Conservation (phyloP, 2,329 filamentous ascomycete genomes). For the Talaromyces sp. region DNA sequence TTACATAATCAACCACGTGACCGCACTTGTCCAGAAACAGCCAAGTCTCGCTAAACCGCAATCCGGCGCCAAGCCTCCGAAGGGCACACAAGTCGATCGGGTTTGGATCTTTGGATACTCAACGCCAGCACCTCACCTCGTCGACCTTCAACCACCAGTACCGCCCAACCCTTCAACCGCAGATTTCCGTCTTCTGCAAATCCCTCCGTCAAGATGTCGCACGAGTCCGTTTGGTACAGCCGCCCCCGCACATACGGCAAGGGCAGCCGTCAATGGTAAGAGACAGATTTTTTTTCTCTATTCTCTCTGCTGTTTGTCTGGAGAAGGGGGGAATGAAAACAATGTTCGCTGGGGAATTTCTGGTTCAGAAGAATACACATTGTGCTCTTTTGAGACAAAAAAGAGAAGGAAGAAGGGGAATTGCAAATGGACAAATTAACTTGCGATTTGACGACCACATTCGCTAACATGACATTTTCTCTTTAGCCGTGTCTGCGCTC, state of each 20-base stretch:
- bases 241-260: slow-evolving; percentile 90
- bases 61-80: background rate
- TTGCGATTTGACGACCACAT: background rate
- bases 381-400: background rate
- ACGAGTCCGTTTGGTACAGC: slow-evolving; percentile 99
- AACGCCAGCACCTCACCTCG: background rate
- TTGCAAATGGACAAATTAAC: background rate
- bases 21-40: background rate
- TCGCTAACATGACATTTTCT: slow-evolving; percentile 12
- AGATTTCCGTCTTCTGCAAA: background rate
- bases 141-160: background rate
- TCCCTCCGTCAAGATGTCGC: slow-evolving; percentile 59
- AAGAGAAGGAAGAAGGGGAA: background rate
- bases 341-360: background rate
- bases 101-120: background rate
- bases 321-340: background rate
- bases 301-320: background rate
- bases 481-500: slow-evolving; percentile 74
- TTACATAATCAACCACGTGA: background rate
- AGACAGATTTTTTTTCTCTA: slow-evolving; percentile 10
- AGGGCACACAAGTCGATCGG: background rate
- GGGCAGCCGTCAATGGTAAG: slow-evolving; percentile 89
- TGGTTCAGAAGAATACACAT: no score
- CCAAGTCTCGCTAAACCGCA: slow-evolving; percentile 1
- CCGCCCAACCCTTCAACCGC: background rate